phyloP scores from a whole-genome alignment of 495 filamentous ascomycete genomes.

The Xylaria nigripes region DNA sequence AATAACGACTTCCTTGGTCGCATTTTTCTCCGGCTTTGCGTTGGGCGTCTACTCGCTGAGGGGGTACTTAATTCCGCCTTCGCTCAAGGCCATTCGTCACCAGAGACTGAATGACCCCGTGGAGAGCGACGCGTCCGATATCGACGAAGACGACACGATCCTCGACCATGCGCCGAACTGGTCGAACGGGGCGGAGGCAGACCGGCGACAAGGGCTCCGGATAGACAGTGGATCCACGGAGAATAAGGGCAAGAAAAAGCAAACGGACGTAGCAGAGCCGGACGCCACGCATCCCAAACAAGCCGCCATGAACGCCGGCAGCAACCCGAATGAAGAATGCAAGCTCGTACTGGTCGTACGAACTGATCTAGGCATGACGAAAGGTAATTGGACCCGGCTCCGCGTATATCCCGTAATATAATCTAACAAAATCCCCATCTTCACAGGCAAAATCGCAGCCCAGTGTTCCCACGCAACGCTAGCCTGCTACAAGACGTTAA shows the following conservation, averaged over 20 bases:
- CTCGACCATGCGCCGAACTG: slow-evolving; percentile 56
- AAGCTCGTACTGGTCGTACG: slow-evolving; percentile 89
- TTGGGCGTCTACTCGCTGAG: slow-evolving; percentile 44
- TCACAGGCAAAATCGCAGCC: slow-evolving; percentile 87
- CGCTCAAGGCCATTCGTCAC: slow-evolving; percentile 28
- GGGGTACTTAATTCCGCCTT: slow-evolving; percentile 43
- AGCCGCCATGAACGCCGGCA: slow-evolving; percentile 30
- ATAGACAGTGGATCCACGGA: slow-evolving; percentile 10
- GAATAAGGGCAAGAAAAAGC: slow-evolving; percentile 3
- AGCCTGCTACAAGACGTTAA: slow-evolving; percentile 85
- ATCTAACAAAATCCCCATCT: neutral
- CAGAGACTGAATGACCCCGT: slow-evolving; percentile 29
- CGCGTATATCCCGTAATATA: neutral
- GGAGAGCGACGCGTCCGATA: slow-evolving; percentile 46
- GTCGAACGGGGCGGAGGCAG: slow-evolving; percentile 43
- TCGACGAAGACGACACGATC: slow-evolving; percentile 43
- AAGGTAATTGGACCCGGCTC: slow-evolving; percentile 48
- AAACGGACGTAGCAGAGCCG: slow-evolving; percentile 3
- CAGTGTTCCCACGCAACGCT: slow-evolving; percentile 95
- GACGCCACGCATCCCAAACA: slow-evolving; percentile 2
- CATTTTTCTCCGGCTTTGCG: slow-evolving; percentile 56
- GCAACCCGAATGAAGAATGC: slow-evolving; percentile 65
- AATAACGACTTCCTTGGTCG: slow-evolving; percentile 54
- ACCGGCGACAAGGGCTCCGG: slow-evolving; percentile 40
- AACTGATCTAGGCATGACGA: slow-evolving; percentile 93